These are phyloP conservation scores for Ramichloridium luteum DNA, from an alignment of 2,329 filamentous ascomycete genomes.

Conservation along the genomic window DNA sequence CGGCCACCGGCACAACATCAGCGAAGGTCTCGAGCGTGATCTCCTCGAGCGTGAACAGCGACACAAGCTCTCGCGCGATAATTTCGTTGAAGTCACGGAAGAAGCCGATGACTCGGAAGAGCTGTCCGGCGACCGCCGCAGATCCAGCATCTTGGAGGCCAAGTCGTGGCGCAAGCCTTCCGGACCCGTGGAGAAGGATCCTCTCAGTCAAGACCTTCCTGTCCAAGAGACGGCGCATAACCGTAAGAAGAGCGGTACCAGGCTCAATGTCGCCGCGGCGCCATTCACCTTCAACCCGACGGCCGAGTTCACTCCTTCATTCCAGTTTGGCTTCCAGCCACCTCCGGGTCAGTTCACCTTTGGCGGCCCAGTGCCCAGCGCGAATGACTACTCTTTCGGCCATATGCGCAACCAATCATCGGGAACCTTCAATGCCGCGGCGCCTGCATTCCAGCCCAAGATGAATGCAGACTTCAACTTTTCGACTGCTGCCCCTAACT, in stretches of 20 bases:
- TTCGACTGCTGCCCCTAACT: slow-evolving; percentile 18
- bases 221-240: slow-evolving; percentile 64
- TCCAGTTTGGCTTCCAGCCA: slow-evolving; percentile 31
- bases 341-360: neutral
- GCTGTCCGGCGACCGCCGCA: neutral
- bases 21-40: slow-evolving; percentile 67
- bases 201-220: slow-evolving; percentile 11
- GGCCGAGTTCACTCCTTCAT: slow-evolving; percentile 33
- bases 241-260: slow-evolving; percentile 39
- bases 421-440: slow-evolving; percentile 48
- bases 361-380: slow-evolving; percentile 6
- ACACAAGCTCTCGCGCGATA: slow-evolving; percentile 15
- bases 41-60: slow-evolving; percentile 80
- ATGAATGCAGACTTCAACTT: slow-evolving; percentile 27
- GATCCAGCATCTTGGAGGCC: slow-evolving; percentile 1
- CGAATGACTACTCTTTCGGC: slow-evolving; percentile 9
- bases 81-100: slow-evolving; percentile 15
- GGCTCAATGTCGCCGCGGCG: slow-evolving; percentile 77
- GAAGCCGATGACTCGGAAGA: slow-evolving; percentile 7
- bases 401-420: slow-evolving; percentile 20
- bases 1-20: slow-evolving; percentile 58
- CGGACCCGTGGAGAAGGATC: slow-evolving; percentile 12
- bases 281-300: slow-evolving; percentile 69
- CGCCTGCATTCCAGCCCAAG: slow-evolving; percentile 27
- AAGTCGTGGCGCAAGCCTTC: slow-evolving; percentile 1